Base-by-base conservation (phyloP, 345 rosid genomes). In the Rhizophora apiculata region DNA sequence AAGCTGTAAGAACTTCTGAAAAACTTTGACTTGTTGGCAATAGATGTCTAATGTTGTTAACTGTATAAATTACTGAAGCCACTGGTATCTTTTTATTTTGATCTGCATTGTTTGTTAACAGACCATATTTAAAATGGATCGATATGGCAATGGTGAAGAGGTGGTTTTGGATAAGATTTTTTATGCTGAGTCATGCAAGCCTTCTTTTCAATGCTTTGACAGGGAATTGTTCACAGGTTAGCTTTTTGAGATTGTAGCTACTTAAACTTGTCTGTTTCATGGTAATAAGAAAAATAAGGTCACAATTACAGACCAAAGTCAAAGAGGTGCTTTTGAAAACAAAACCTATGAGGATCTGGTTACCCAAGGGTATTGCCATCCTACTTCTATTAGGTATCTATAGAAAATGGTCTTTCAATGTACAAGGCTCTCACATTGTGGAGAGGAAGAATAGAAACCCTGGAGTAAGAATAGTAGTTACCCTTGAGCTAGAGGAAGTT, bases 91-190 rank as follows among this genome's bases (percentile, higher is more conserved):
- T 70, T 48, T 29, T 76, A 62, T 65, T 71, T 79, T 84, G 60
- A 68, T 67, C 70, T 78, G 54, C 59, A 26, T 39, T 72, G 32
- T 34, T 62, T 79, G 73, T 54, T 62, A 49, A 75, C 87, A 89
- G 98, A 76, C 77, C 59, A 60, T 88, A 4, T 93, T 93, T 79
- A 93, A 93, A 83, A 89, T 93, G 98, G 97, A 93, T 62, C 87
- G 85, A 59, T 85, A 76, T 30, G 98, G 98, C 69, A 93, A 84
- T 36, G 97, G 89, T 21, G 97, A 90, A 68, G 96, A 87, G 79
- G 74, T 93, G 37, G 34, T 84, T 56, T 69, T 89, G 31, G 84
- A 87, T 66, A 84, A 84, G 73, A 85, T 85, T 68, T 89, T 91
- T 53, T 74, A 78, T 58, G 84, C 92, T 36, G 70, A 57, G 66